A percentile compares a stretch with the other conserved stretches of the same genome.
These are phyloP conservation scores for Termitomyces sp. DNA, from an alignment of 768 basidiomycete genomes.

Conservation along the genomic window DNA sequence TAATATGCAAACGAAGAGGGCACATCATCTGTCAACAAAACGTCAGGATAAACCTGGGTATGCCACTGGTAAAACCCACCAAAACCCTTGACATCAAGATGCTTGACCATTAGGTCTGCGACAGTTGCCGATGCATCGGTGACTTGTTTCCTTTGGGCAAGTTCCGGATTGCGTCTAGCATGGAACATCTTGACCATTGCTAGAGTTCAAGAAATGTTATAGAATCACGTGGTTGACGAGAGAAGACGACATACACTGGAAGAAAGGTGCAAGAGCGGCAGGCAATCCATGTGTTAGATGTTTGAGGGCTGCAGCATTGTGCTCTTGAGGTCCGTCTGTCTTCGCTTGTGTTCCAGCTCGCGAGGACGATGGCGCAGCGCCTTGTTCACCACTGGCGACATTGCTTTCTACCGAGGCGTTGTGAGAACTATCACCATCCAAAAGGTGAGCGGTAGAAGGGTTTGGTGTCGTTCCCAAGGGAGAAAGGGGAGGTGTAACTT, in stretches of 20 bases:
- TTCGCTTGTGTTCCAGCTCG: slow-evolving; percentile 22
- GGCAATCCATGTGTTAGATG: slow-evolving; percentile 80
- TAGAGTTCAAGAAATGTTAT: slow-evolving; percentile 24
- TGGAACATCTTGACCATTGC: slow-evolving; percentile 88
- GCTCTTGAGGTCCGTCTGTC: slow-evolving; percentile 45
- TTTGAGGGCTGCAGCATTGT: slow-evolving; percentile 73
- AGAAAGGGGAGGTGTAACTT: slow-evolving; percentile 38
- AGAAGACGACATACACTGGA: slow-evolving; percentile 59
- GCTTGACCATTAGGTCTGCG: slow-evolving; percentile 69
- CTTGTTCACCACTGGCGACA: neutral
- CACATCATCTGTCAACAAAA: slow-evolving; percentile 20
- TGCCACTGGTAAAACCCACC: slow-evolving; percentile 40
- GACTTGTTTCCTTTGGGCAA: slow-evolving; percentile 75
- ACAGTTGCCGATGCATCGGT: slow-evolving; percentile 63
- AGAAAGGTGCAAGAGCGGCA: slow-evolving; percentile 72
- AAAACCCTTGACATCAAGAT: slow-evolving; percentile 51
- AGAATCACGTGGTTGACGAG: neutral
- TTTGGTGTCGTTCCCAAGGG: slow-evolving; percentile 46
- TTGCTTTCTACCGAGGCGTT: slow-evolving; percentile 28
- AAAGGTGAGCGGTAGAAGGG: slow-evolving; percentile 37
- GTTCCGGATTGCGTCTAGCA: slow-evolving; percentile 72
- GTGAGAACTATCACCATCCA: slow-evolving; percentile 27
- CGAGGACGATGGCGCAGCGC: slow-evolving; percentile 1
- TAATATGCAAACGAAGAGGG: slow-evolving; percentile 42
- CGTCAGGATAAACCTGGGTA: neutral